Conservation (phyloP, 306 rosid species). For the cucumber (Cucumis sativus) region Cucumber_9930_V3 NC_026657.2:24876501-24877000, state of each 20-base stretch:
- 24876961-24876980: neutral
- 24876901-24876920: neutral
- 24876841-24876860: neutral
- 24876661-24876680: slow-evolving; percentile 32
- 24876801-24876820: neutral
- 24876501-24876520: slow-evolving; percentile 93
- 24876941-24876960: neutral
- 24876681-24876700: neutral
- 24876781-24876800: neutral
- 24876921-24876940: neutral
- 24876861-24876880: neutral
- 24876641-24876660: slow-evolving; percentile 88
- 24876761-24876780: neutral
- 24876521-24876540: slow-evolving; percentile 86
- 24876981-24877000: neutral
- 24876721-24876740: neutral
- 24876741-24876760: neutral
- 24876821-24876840: neutral
- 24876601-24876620: slow-evolving; percentile 88
- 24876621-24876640: slow-evolving; percentile 98
- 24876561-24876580: slow-evolving; percentile 84
- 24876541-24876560: slow-evolving; percentile 98
- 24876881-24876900: neutral
- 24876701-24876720: neutral
- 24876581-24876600: slow-evolving; percentile 72